phyloP scores from a whole-genome alignment of 345 rosid genomes.

The Brassica nigra region DNA sequence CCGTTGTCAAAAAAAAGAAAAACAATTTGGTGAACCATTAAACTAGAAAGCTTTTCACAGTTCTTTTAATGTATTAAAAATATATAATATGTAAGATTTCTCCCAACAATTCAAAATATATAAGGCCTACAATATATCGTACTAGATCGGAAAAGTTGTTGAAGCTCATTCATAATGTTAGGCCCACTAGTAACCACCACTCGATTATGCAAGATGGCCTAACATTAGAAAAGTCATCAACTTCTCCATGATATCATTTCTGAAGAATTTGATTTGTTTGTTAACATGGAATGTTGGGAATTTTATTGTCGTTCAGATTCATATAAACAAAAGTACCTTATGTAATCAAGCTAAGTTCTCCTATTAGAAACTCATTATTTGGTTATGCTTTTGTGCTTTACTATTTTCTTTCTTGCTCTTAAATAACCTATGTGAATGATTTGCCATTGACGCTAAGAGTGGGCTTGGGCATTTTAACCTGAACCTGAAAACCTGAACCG shows the following conservation, averaged over 20 bases:
- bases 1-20: too few species aligned
- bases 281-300: background rate
- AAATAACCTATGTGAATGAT: constrained; percentile 8
- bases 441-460: background rate
- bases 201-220: constrained; percentile 9
- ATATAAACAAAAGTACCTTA: background rate
- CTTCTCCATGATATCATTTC: constrained; percentile 24
- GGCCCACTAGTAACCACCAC: constrained; percentile 24
- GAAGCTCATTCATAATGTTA: background rate
- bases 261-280: background rate
- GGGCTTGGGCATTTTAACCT: background rate
- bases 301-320: background rate
- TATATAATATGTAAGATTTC: background rate
- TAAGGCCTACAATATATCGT: background rate
- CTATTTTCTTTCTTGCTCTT: background rate
- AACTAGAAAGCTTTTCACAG: background rate
- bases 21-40: background rate
- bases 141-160: background rate
- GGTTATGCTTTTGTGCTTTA: background rate
- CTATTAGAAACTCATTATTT: background rate
- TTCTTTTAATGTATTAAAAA: background rate
- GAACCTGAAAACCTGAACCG: too few species aligned
- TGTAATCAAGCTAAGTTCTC: background rate
- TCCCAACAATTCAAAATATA: background rate
- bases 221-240: constrained; percentile 6